Base-by-base conservation (phyloP, 2,329 filamentous ascomycete species). In the Chrysoporthe puriensis region DNA sequence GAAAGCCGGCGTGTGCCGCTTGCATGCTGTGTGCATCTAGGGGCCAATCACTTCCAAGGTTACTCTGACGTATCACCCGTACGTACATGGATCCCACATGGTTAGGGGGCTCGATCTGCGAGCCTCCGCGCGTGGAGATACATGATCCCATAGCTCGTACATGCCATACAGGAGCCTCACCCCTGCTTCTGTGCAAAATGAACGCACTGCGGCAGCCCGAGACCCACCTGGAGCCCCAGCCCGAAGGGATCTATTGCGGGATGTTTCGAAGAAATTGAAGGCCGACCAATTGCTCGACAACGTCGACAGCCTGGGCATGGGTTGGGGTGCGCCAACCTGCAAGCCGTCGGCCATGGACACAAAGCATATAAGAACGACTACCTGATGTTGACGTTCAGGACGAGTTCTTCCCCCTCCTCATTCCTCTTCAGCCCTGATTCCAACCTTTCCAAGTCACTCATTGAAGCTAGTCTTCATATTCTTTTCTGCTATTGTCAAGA, bases 391-490 rank as follows among this genome's bases (percentile, higher is more conserved):
- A 42, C 32, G 6, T 36, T 26, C 21, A 42, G 8, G 5, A 34
- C 36, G 3, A 44, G 11, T 48, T 60, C 8, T n/a, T 52, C 48
- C 18, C 58, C 21, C 18, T 64, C 68, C 54, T 67, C 68, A 67
- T 62, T 62, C 64, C 64, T 67, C 62, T 64, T 62, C 64, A 69
- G 44, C 48, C 68, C 58, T 62, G 43, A 36, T 9, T 52, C 54
- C 68, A 67, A 64, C 42, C 46, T 40, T 61, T 64, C 61, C 65
- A 56, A 69, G 68, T 69, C 68, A 67, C 43, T 69, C 64, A 48
- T 69, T 36, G 68, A 67, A 67, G 68, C 68, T 67, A 69, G 68
- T 26, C 68, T 69, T 69, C 68, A 69, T 46, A 48, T 69, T 64
- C 64, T 67, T 67, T 62, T 69, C 60, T 52, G 57, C 44, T 18